Percentiles rank a stretch among this genome's conserved stretches.
These are phyloP conservation scores for Trichocomaceae sp. DNA, from an alignment of 2,329 filamentous ascomycete genomes.

Conservation along the genomic window DNA sequence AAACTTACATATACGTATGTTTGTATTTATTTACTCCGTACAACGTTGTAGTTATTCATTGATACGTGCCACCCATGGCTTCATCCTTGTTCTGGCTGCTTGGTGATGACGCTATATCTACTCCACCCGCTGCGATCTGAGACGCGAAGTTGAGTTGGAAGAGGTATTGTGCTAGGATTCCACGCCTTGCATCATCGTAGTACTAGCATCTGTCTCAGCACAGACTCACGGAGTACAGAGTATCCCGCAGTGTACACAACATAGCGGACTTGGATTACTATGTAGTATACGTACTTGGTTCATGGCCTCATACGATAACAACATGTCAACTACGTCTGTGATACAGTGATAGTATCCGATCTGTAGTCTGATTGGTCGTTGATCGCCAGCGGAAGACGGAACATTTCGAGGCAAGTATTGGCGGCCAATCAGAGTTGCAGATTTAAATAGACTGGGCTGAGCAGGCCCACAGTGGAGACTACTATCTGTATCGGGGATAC, in stretches of 20 bases:
- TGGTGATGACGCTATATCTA: constrained; percentile 3
- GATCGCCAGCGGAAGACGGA: neutral
- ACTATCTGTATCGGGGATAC: neutral
- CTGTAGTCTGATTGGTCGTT: neutral
- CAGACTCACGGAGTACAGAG: no score
- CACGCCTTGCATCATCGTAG: constrained; percentile 3
- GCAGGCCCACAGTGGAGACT: neutral
- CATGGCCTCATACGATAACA: no score
- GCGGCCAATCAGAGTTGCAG: neutral
- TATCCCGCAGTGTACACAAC: no score
- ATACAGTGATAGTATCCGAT: neutral
- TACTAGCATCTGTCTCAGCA: neutral
- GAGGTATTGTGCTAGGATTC: no score
- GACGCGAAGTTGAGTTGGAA: constrained; percentile 1
- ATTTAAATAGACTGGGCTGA: neutral
- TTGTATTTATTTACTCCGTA: no score
- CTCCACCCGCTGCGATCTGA: constrained; percentile 7
- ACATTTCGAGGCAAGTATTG: neutral
- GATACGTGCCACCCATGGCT: neutral
- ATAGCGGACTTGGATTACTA: no score
- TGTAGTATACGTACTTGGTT: no score
- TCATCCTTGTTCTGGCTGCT: neutral
- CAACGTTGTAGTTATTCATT: no score
- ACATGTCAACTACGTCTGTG: no score
- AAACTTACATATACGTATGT: no score